Base-by-base conservation (phyloP, 768 basidiomycete genomes). In the Xerocomus spinulosus region DNA sequence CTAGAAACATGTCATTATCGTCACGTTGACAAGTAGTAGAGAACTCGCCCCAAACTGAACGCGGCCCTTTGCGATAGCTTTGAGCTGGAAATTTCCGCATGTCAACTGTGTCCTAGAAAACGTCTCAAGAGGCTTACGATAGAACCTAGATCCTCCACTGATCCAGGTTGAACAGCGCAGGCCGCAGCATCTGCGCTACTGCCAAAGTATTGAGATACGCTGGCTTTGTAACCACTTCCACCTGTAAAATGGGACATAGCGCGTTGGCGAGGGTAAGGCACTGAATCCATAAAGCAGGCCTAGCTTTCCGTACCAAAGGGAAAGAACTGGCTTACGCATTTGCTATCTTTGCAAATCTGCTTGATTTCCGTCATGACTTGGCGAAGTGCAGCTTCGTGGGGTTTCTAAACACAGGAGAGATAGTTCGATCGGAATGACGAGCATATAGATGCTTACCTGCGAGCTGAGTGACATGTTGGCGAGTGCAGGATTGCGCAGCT, bases 161-260 rank as follows among this genome's bases (percentile, higher is more conserved):
- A 54, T 23, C 54, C 54, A 4, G 54, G 54, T 21, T 55, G 54
- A 25, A 55, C 48, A 3, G 54, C 52, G 28, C 44, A 38, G 5
- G 6, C 34, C 9, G 52, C 33, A 14, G 54, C 28, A 6, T 54
- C 48, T 3, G 52, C 35, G 20, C 52, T 55, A n/a, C 54, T 55
- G 25, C 50, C 45, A 13, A 46, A 50, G 52, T 46, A 50, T 29
- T 55, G 54, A 9, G 29, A 43, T 3, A 55, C 48, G 7, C 54
- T 41, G 25, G 42, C 34, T 28, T 54, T 49, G 36, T 55, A 55
- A 10, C 54, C 52, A 9, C 38, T 54, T 23, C 54, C 54, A 32
- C 54, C 54, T 55, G 17, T 8, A n/a, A 28, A 6, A 28, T 28
- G 26, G 9, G 26, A 4, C 9, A 17, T n/a, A n/a, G n/a, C n/a